Evolutionary conservation across 2,329 filamentous ascomycete genomes (phyloP), one percentile per base, ranked within the genome.

Genomic region (Plenodomus lindquistii): DNA sequence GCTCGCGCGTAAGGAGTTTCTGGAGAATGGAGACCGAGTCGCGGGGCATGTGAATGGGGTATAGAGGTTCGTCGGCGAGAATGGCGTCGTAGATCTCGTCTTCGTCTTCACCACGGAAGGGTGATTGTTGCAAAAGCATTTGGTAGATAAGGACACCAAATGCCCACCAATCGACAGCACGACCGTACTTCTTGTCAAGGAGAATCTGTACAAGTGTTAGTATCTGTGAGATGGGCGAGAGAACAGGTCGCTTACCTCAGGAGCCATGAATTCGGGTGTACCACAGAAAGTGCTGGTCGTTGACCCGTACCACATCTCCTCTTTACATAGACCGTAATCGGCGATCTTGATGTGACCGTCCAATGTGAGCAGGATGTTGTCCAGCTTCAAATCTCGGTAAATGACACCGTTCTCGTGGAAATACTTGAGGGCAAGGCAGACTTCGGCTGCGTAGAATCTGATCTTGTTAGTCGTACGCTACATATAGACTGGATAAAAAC

Each of bases 381-480:
- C 87, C 50, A 89, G 79, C 72, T 90, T 90, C 72, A 90, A 73
- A 75, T 90, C 87, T 73, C 87, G 85, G 75, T 99, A 99, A 63
- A 99, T 97, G 67, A 99, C 94, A 46, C 94, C 94, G 71, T 99
- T 97, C 74, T 99, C 94, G 69, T 99, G 94, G 82, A 99, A 97
- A 74, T 99, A 99, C 74, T 99, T 99, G 65, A 99, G 79, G 15
- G 94, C 94, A 69, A 99, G 76, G 79, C 94, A 97, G 45, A 99
- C 95, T 73, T 99, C 94, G 11, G 93, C 91, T 40, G 94, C 95
- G 69, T 99, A 99, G 73, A 99, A 99, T 62, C 88, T 91, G 62
- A 17, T 21, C 1, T 1, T 13, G 37, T 71, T 53, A 70, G 62
- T 42, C 21, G 24, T 10, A 5, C 8, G 2, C 13, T 13, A 9